Evolutionary conservation across 2,329 filamentous ascomycete species (phyloP), one percentile per base, ranked within the genome.

Genomic region (Tolypocladium ovalisporum): DNA sequence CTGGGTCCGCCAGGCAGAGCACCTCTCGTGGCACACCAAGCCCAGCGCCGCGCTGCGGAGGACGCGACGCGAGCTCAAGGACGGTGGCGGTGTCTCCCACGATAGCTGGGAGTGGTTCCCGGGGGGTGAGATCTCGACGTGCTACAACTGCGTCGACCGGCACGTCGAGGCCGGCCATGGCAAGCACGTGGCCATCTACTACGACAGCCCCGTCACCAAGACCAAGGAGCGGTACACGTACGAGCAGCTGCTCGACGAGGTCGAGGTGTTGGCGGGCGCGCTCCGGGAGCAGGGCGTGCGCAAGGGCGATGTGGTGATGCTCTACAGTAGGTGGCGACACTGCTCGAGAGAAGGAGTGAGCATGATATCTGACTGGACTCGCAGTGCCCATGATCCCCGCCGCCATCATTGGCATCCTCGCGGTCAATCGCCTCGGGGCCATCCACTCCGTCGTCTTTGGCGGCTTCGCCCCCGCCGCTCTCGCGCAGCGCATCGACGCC

Each of bases 351-450:
- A 17, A 5, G 8, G 7, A 47, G 40, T 8, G 36, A 37, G 17
- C n/a, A 13, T 24, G 40, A 44, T 10, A 4, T 22, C 42, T 47
- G 37, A 51, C 56, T 24, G 27, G 19, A 35, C 9, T 9, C 12
- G 24, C 61, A 90, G 87, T 97, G 92, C 92, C 92, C 56, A 97
- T 97, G 92, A 90, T 97, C 49, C 92, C 93, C 0, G 86, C 90
- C 0, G 89, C 91, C 1, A 70, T 96, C n/a, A 84, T 95, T 60
- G 92, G 88, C 12, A 90, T 94, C 62, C 82, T 97, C 4, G 91
- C 93, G 29, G 83, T 88, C 59, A 85, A 85, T 60, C 84, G 91
- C 12, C 78, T 97, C 1, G 93, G 92, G 13, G 93, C 91, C 19
- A 84, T 97, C 55, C 93, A 97, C 68, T 86, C 89, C 4, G 90